Conservation (phyloP, 2,329 filamentous ascomycete species). For the Pseudocercospora eumusae region DNA sequence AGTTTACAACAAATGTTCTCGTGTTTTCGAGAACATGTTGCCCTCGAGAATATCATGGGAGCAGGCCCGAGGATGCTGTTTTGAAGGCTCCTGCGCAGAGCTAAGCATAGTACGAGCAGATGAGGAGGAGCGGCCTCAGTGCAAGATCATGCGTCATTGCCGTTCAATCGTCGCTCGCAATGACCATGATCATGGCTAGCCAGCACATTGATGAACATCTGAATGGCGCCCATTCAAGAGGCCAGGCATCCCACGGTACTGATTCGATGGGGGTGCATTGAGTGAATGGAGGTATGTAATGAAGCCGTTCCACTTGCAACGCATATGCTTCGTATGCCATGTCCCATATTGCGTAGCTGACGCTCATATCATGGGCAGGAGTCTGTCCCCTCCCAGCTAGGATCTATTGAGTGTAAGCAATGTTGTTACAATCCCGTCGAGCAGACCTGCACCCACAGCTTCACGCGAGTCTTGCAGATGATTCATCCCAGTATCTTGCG, state of each 20-base stretch:
- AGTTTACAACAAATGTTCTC: too few relatives aligned
- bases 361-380: neutral
- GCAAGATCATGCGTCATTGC: too few relatives aligned
- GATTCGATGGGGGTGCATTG: too few relatives aligned
- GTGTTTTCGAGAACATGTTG: too few relatives aligned
- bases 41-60: neutral
- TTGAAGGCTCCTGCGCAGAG: neutral
- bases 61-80: neutral
- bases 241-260: neutral
- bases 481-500: too few relatives aligned
- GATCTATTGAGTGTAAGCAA: neutral
- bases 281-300: too few relatives aligned
- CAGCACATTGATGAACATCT: too few relatives aligned
- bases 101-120: neutral
- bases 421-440: neutral
- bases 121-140: neutral
- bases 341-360: too few relatives aligned
- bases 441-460: neutral
- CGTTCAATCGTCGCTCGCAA: too few relatives aligned
- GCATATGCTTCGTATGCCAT: too few relatives aligned
- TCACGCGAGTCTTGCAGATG: too few relatives aligned
- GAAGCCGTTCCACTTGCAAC: neutral
- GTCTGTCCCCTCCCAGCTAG: neutral
- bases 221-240: neutral
- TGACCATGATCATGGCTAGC: too few relatives aligned